Evolutionary conservation across 352 stramenopile genomes (phyloP).

Genomic region (Phytopythium delawarense): DNA sequence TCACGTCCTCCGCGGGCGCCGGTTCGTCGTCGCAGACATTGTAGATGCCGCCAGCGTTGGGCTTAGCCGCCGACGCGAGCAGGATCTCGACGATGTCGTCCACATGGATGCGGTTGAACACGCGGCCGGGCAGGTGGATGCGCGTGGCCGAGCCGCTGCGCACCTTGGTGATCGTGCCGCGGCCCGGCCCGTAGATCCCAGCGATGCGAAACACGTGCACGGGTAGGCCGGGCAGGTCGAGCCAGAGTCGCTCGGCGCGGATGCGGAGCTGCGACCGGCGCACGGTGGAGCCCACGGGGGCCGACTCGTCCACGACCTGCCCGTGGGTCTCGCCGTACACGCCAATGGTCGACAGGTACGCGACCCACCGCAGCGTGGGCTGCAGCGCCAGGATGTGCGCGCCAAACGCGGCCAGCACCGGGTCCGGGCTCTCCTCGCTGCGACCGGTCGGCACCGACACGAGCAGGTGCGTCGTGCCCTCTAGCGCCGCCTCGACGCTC

Average conservation of each 20-base stretch:
- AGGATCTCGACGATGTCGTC: conserved; percentile 87
- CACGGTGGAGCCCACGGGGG: conserved; percentile 62
- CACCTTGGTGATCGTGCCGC: conserved; percentile 80
- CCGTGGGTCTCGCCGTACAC: conserved; percentile 91
- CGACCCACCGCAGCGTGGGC: conserved; percentile 74
- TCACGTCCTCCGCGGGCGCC: conserved; percentile 74
- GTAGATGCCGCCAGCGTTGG: conserved; percentile 70
- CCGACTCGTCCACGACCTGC: conserved; percentile 75
- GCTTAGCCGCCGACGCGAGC: conserved; percentile 54
- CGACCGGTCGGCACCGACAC: conserved; percentile 57
- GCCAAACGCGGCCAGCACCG: conserved; percentile 55
- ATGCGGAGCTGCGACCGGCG: conserved; percentile 74
- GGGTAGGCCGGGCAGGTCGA: conserved; percentile 48
- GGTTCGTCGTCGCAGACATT: conserved; percentile 90
- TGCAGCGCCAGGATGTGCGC: conserved; percentile 36
- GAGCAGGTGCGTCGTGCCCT: conserved; percentile 69
- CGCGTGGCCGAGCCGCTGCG: conserved; percentile 53
- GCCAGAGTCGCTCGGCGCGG: conserved; percentile 71
- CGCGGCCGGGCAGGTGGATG: conserved; percentile 68
- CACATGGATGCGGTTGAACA: conserved; percentile 90
- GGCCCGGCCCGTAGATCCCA: conserved; percentile 88
- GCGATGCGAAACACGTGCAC: conserved; percentile 88
- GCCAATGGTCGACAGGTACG: conserved; percentile 91
- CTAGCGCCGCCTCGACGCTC: conserved; percentile 45
- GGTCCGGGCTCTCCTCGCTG: conserved; percentile 50